Percentiles rank a stretch among this genome's conserved stretches.
phyloP scores from a whole-genome alignment of 768 basidiomycete genomes.

The Infundibulicybe gibba region DNA sequence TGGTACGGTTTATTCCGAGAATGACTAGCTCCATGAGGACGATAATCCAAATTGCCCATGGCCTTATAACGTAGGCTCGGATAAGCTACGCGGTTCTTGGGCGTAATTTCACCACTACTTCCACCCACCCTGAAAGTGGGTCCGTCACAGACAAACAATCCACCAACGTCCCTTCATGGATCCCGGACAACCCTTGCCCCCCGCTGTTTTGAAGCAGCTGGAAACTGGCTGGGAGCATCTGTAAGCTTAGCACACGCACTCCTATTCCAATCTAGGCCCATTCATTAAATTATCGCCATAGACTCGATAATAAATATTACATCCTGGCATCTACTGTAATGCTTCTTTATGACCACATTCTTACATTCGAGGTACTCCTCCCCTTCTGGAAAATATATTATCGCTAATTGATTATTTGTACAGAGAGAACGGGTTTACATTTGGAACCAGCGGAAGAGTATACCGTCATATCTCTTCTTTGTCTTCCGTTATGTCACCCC shows the following conservation, averaged over 20 bases:
- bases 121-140: too few species aligned
- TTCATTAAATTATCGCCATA: neutral
- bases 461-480: slow-evolving; percentile 1
- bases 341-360: slow-evolving; percentile 3
- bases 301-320: neutral
- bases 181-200: neutral
- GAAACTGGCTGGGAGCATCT: neutral
- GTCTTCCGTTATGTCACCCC: slow-evolving; percentile 1
- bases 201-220: neutral
- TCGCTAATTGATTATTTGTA: neutral
- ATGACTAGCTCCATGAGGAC: too few species aligned
- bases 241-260: neutral
- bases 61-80: too few species aligned
- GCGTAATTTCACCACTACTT: too few species aligned
- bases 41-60: too few species aligned
- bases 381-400: neutral
- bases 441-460: slow-evolving; percentile 1
- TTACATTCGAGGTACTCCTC: slow-evolving; percentile 2
- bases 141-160: too few species aligned
- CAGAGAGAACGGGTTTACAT: slow-evolving; percentile 2
- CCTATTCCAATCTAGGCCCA: neutral
- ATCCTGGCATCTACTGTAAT: slow-evolving; percentile 1
- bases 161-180: too few species aligned
- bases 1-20: too few species aligned
- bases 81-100: too few species aligned